Percentiles rank a stretch among this genome's conserved stretches.
These are phyloP conservation scores for Sarocladiaceae sp. DNA, from an alignment of 2,329 filamentous ascomycete genomes.

Conservation along the genomic window DNA sequence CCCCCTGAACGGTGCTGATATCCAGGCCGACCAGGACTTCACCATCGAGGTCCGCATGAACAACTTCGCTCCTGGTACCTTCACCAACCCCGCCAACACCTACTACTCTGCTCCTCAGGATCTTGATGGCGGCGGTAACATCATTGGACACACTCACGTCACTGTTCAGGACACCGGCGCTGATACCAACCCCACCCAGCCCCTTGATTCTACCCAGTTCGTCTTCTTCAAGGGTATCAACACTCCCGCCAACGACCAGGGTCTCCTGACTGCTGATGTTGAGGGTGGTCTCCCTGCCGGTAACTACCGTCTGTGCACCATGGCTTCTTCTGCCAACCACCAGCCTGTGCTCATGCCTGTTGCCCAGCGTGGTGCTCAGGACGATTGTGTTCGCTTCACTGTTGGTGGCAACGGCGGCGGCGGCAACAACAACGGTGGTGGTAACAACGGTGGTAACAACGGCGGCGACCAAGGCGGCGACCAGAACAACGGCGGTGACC, in stretches of 20 bases:
- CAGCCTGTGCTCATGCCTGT: constrained; percentile 64
- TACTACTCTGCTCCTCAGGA: constrained; percentile 59
- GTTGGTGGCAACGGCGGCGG: constrained; percentile 31
- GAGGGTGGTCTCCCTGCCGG: constrained; percentile 55
- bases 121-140: constrained; percentile 40
- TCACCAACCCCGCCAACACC: constrained; percentile 55
- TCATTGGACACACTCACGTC: constrained; percentile 58
- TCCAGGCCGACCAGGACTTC: constrained; percentile 46
- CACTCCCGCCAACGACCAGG: constrained; percentile 52
- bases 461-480: constrained; percentile 17
- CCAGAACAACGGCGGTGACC: constrained; percentile 15
- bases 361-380: constrained; percentile 62
- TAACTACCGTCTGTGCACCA: constrained; percentile 63
- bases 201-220: constrained; percentile 50
- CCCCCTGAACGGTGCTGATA: constrained; percentile 46
- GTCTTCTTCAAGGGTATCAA: constrained; percentile 67
- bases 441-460: constrained; percentile 19
- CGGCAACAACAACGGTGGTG: constrained; percentile 12
- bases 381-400: constrained; percentile 60
- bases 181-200: constrained; percentile 43
- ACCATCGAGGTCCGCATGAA: constrained; percentile 46
- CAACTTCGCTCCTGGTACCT: constrained; percentile 53
- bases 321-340: constrained; percentile 60
- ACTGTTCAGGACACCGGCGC: constrained; percentile 53
- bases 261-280: constrained; percentile 49